phyloP scores from a whole-genome alignment of 2,329 filamentous ascomycete species.

The Fusarium liriodendri region DNA sequence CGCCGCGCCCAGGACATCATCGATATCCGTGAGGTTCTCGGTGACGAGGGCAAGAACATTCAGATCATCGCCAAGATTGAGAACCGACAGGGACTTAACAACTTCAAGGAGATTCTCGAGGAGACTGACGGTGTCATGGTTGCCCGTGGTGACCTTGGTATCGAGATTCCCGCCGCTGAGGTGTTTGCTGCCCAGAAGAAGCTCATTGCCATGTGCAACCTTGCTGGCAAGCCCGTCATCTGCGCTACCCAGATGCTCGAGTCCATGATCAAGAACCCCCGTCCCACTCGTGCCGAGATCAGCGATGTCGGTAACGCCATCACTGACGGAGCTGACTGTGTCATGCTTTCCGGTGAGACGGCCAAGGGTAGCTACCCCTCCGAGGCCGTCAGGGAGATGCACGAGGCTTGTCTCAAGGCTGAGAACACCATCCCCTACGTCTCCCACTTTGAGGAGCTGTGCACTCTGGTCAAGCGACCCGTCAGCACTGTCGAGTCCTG shows the following conservation, averaged over 20 bases:
- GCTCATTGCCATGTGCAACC: constrained; percentile 99
- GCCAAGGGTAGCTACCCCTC: constrained; percentile 96
- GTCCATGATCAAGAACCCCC: constrained; percentile 99
- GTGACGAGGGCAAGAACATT: constrained; percentile 92
- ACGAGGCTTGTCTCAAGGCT: constrained; percentile 94
- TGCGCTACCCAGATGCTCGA: constrained; percentile 99
- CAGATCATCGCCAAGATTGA: constrained; percentile 99
- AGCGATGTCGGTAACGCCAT: constrained; percentile 98
- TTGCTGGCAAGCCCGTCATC: constrained; percentile 98
- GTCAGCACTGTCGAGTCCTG: constrained; percentile 92
- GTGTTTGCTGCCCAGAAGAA: constrained; percentile 99
- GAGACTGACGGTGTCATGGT: constrained; percentile 99
- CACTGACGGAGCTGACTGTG: constrained; percentile 97
- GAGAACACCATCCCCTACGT: constrained; percentile 98
- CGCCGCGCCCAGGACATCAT: constrained; percentile 92
- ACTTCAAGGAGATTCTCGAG: constrained; percentile 96
- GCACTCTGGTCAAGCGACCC: constrained; percentile 83
- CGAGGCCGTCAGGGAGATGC: constrained; percentile 97
- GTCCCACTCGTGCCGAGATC: constrained; percentile 97
- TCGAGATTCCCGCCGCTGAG: constrained; percentile 98
- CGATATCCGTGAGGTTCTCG: constrained; percentile 91
- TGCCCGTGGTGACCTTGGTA: constrained; percentile 93
- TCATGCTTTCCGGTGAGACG: constrained; percentile 99
- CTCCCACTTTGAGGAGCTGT: constrained; percentile 95
- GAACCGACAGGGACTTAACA: constrained; percentile 99